These are phyloP conservation scores for Salix viminalis DNA, from an alignment of 345 rosid species.

Conservation along the genomic window DNA sequence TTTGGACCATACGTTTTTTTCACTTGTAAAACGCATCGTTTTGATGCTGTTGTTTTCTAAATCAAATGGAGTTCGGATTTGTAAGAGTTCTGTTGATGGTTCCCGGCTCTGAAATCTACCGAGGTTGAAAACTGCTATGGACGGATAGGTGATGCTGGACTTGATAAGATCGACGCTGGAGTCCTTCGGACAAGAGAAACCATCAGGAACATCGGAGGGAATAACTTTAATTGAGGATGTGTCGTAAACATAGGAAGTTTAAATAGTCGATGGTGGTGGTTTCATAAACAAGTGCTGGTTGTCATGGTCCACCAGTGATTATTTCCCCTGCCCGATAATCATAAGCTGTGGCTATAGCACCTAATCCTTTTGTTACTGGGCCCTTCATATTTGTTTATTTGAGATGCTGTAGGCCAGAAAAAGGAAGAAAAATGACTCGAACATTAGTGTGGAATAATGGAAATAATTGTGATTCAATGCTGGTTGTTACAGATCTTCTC, in stretches of 20 bases:
- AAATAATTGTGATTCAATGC: background rate
- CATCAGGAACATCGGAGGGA: constrained; percentile 34
- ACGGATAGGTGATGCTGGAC: constrained; percentile 69
- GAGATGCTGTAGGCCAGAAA: constrained; percentile 42
- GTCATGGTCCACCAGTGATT: constrained; percentile 43
- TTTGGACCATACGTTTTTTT: too few relatives aligned
- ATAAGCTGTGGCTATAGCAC: constrained; percentile 54
- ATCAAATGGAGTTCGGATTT: constrained; percentile 10
- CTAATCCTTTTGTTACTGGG: constrained; percentile 50
- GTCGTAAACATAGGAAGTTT: constrained; percentile 63
- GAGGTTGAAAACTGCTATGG: constrained; percentile 53
- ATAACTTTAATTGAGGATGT: constrained; percentile 37
- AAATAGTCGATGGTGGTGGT: constrained; percentile 53
- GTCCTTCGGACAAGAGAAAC: constrained; percentile 51
- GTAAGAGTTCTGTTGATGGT: constrained; percentile 52
- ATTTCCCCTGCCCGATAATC: constrained; percentile 71
- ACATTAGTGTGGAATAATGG: background rate
- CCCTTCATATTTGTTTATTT: constrained; percentile 44
- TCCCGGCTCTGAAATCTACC: constrained; percentile 32
- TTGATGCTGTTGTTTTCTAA: too few relatives aligned
- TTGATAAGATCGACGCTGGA: constrained; percentile 43
- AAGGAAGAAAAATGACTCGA: background rate
- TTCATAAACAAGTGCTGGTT: constrained; percentile 69
- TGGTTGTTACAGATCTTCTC: constrained; percentile 2
- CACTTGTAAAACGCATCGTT: too few relatives aligned